Conservation (phyloP, 148 eudicot species). For the Dysphania ambrosioides region DNA sequence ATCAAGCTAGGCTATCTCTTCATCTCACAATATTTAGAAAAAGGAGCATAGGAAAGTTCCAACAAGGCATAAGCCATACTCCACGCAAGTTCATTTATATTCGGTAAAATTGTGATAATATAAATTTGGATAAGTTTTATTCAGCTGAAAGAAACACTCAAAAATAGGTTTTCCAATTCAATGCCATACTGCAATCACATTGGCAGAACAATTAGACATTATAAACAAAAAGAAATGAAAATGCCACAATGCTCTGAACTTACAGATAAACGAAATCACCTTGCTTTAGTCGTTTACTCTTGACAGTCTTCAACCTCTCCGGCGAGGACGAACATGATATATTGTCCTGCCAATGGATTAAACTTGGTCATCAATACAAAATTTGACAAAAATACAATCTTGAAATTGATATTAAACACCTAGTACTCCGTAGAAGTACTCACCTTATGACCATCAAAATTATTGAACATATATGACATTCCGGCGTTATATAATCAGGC, state of each 20-base stretch:
- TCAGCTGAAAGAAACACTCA: too few species aligned
- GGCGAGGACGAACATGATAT: conserved; percentile 73
- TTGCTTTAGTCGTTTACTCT: conserved; percentile 52
- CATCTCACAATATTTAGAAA: too few species aligned
- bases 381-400: neutral
- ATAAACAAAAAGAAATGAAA: too few species aligned
- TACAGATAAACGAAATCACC: conserved; percentile 33
- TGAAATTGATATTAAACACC: neutral
- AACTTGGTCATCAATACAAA: neutral
- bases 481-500: conserved; percentile 91
- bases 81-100: too few species aligned
- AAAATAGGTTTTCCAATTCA: too few species aligned
- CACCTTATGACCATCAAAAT: conserved; percentile 60
- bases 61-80: too few species aligned
- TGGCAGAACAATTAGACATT: neutral
- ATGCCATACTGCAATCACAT: neutral
- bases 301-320: conserved; percentile 57
- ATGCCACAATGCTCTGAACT: neutral
- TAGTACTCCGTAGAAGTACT: neutral
- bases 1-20: conserved; percentile 4
- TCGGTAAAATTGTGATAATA: too few species aligned
- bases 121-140: too few species aligned
- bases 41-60: too few species aligned
- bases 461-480: conserved; percentile 46
- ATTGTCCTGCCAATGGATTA: conserved; percentile 47